Base-by-base conservation (phyloP, 1,284 basidiomycete species). In the Puccinia polysora region DNA sequence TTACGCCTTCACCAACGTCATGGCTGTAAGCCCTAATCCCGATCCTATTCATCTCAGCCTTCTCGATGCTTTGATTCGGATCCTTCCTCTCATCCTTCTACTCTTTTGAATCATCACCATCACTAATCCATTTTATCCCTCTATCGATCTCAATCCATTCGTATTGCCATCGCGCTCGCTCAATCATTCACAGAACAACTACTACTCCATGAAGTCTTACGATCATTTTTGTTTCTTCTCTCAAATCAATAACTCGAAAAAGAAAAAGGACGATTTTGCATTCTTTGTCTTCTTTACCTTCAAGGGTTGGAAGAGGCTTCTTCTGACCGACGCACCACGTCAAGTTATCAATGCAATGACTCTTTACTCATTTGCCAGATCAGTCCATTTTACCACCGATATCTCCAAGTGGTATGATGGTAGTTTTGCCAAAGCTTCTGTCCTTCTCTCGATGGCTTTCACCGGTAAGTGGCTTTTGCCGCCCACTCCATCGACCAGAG, bases 211-310 rank as follows among this genome's bases (percentile, higher is more conserved):
- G 89, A 90, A 90, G 71, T 91, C 89, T 56, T 98, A 97, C 80
- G 88, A 96, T 80, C 90, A 96, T 80, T 97, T 96, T 79, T 97
- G 95, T 81, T 93, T 98, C 83, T 98, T 97, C 81, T 88, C 89
- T 76, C 92, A 96, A 77, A 97, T 98, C 81, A 88, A 89, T 78
- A 88, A 90, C 78, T 97, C 94, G 38, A 95, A 91, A 36, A 97
- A 96, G 85, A 88, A 87, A 77, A 93, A 89, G 80, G 95, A 98
- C 80, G 91, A 96, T 78, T 91, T 97, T 81, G 92, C 94, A 59
- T 97, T 98, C 85, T 98, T 97, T 81, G 87, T 97, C 80, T 98
- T 97, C 86, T 98, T 98, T 82, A 90, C 90, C 0, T 98, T 98
- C 86, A 98, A 98, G 83, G 92, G 92, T 90, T 98, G 95, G 95